These are phyloP conservation scores for Cucurbita moschata DNA, from an alignment of 306 rosid species.

Conservation along the genomic window DNA sequence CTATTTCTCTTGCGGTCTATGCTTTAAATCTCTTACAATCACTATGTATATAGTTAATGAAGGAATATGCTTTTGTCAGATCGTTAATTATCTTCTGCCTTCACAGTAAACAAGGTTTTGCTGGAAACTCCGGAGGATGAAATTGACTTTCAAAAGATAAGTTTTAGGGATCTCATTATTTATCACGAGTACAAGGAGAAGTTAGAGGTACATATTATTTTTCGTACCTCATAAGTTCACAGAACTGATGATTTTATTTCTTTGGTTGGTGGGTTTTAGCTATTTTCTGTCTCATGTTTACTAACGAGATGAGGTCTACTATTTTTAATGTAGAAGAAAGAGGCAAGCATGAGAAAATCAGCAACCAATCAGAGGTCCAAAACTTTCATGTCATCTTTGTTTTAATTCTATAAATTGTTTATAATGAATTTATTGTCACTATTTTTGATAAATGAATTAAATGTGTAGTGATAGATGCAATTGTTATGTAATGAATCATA, in stretches of 20 bases:
- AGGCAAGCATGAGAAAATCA: constrained; percentile 29
- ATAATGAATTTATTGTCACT: no score
- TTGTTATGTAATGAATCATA: not conserved
- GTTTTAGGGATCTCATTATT: constrained; percentile 55
- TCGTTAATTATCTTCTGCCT: constrained; percentile 17
- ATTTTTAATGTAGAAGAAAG: constrained; percentile 52
- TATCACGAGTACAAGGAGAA: constrained; percentile 58
- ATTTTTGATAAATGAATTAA: not conserved
- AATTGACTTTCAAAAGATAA: constrained; percentile 38
- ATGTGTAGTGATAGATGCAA: not conserved
- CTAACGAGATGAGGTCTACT: not conserved
- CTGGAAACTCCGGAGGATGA: constrained; percentile 69
- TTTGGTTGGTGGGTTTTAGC: not conserved
- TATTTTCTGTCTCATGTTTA: not conserved
- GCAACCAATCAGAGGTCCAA: constrained; percentile 41
- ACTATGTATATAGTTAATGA: not conserved
- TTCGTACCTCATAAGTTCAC: constrained; percentile 12
- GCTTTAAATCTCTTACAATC: not conserved
- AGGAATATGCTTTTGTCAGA: not conserved
- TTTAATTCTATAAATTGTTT: not conserved
- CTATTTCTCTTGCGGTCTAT: not conserved
- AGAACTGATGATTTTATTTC: not conserved
- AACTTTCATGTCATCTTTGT: not conserved
- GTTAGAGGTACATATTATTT: constrained; percentile 24
- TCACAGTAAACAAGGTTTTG: constrained; percentile 57